Evolutionary conservation across 192 early-diverging fungal species (phyloP), one percentile per base, ranked within the genome.

Genomic region (Linnemannia exigua): DNA sequence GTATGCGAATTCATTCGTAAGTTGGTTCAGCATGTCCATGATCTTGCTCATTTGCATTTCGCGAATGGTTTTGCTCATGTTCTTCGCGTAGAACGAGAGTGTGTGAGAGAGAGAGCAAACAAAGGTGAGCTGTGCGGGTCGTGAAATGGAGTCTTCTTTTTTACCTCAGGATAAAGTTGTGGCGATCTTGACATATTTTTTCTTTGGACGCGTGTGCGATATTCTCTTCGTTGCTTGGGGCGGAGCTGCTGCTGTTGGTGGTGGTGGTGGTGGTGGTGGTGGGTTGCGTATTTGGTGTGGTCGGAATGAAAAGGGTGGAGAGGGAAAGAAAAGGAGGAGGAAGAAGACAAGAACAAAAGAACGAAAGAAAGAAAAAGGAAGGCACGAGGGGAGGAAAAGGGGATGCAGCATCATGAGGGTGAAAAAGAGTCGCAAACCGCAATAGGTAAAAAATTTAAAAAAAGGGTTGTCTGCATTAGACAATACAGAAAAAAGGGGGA

Each of bases 111-210:
- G n/a, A 28, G 9, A 1, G 22, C n/a, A 22, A 20, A n/a, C 52
- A 5, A 63, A 31, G 0, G 28, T 15, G 58, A 63, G 58, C 28
- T 63, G 28, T 63, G 58, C 28, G 58, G 58, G 0, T 20, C n/a
- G 11, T n/a, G 7, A n/a, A 20, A 11, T 20, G n/a, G n/a, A 54
- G 5, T 6, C 9, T 20, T 11, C 31, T n/a, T 63, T 6, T 25
- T 20, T 63, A 73, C 74, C 74, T 75, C 54, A 47, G 74, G 25
- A 66, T 33, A 75, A 19, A 61, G 74, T 66, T 28, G 74, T 15
- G 58, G 74, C 22, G 74, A 75, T 14, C 41, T 37, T 2, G 74
- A 75, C 74, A 75, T 75, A 15, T 54, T 52, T 22, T 14, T 38
- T 9, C 9, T 44, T 44, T 9, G 5, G 41, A 44, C 41, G 41